phyloP scores from a whole-genome alignment of 331 rosid species.

The Erythrophleum ivorense region DNA sequence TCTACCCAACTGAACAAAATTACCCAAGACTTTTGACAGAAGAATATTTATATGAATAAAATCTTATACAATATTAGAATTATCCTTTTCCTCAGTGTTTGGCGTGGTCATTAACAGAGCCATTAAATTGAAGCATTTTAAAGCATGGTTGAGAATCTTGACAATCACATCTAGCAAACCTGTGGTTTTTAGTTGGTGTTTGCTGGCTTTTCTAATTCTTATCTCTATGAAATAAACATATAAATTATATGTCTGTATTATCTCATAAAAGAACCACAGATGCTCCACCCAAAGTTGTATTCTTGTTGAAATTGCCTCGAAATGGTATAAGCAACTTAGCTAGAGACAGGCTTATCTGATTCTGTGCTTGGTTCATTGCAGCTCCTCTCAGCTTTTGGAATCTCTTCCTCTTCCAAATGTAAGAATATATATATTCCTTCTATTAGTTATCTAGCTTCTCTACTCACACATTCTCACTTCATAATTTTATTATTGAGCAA shows the following conservation, averaged over 20 bases:
- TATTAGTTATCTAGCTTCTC: slow-evolving; percentile 19
- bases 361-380: slow-evolving; percentile 50
- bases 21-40: slow-evolving; percentile 40
- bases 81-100: slow-evolving; percentile 17
- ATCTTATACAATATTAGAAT: neutral
- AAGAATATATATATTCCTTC: slow-evolving; percentile 41
- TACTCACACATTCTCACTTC: slow-evolving; percentile 11
- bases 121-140: slow-evolving; percentile 9
- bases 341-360: slow-evolving; percentile 29
- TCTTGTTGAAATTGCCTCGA: neutral
- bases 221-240: neutral
- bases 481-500: neutral
- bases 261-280: neutral
- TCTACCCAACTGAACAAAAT: slow-evolving; percentile 37
- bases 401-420: slow-evolving; percentile 91
- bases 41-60: slow-evolving; percentile 39
- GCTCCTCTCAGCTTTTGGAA: slow-evolving; percentile 89
- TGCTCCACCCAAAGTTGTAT: neutral
- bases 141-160: slow-evolving; percentile 6
- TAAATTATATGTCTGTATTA: neutral
- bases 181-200: slow-evolving; percentile 19
- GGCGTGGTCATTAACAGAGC: slow-evolving; percentile 19
- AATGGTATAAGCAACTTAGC: neutral
- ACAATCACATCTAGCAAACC: slow-evolving; percentile 9
- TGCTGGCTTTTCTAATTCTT: neutral